Conservation (phyloP, 2,329 filamentous ascomycete genomes). For the Calcarisporium arbuscula region DNA sequence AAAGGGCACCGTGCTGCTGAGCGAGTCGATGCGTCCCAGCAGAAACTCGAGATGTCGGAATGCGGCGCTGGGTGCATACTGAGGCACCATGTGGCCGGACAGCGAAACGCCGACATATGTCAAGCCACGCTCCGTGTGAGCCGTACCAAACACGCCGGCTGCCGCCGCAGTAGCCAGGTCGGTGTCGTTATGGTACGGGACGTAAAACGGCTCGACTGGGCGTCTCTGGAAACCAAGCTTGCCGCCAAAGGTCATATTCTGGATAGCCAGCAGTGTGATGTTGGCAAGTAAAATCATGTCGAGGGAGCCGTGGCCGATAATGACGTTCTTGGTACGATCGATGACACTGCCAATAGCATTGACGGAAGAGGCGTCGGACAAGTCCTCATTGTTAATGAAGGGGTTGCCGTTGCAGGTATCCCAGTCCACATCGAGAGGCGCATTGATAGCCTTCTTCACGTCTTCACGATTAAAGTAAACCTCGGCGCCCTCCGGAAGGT, state of each 20-base stretch:
- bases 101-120: constrained; percentile 61
- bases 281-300: constrained; percentile 64
- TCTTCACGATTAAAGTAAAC: constrained; percentile 66
- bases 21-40: constrained; percentile 58
- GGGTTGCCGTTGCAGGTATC: constrained; percentile 42
- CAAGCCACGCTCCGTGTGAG: constrained; percentile 66
- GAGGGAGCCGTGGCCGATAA: constrained; percentile 67
- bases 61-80: constrained; percentile 61
- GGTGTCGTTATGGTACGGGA: constrained; percentile 38
- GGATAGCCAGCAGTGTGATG: constrained; percentile 63
- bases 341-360: constrained; percentile 67
- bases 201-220: constrained; percentile 58
- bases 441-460: constrained; percentile 63
- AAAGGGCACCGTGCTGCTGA: too few species aligned
- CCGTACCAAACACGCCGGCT: constrained; percentile 59
- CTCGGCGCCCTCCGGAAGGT: constrained; percentile 46
- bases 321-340: constrained; percentile 61
- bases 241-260: constrained; percentile 77
- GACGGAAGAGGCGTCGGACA: too few species aligned
- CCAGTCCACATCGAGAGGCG: constrained; percentile 45
- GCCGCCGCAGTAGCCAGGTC: constrained; percentile 38
- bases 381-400: constrained; percentile 39
- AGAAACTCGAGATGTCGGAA: constrained; percentile 69
- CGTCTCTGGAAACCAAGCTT: constrained; percentile 57
- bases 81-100: constrained; percentile 60